Percentiles rank a stretch among this genome's conserved stretches.
phyloP scores from a whole-genome alignment of 805 yeast species.

The Scheffersomyces stipitis region DNA sequence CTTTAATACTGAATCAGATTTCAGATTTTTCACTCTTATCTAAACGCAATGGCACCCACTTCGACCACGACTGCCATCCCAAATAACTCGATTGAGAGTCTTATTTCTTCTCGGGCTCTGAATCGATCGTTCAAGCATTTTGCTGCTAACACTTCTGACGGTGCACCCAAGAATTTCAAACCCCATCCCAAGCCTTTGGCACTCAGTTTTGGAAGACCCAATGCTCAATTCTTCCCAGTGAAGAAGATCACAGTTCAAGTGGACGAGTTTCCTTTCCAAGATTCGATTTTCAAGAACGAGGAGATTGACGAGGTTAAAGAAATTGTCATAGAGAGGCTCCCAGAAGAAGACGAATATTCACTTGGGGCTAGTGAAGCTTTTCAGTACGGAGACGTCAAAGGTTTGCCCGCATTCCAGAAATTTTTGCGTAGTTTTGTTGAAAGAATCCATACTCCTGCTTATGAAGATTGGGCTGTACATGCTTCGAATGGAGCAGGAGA shows the following conservation, averaged over 20 bases:
- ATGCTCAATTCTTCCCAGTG: constrained; percentile 8
- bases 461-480: constrained; percentile 2
- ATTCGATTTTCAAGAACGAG: constrained; percentile 4
- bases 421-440: constrained; percentile 1
- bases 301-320: background rate
- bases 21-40: too few species aligned
- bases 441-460: constrained; percentile 2
- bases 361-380: background rate
- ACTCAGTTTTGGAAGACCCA: constrained; percentile 6
- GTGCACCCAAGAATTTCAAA: constrained; percentile 6
- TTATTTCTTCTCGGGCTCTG: constrained; percentile 4
- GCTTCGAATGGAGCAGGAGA: constrained; percentile 6
- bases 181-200: constrained; percentile 8
- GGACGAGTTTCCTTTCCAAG: constrained; percentile 9
- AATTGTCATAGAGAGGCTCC: background rate
- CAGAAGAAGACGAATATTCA: background rate
- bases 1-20: too few species aligned
- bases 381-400: constrained; percentile 3
- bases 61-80: background rate
- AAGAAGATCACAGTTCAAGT: constrained; percentile 4
- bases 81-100: constrained; percentile 2
- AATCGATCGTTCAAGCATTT: constrained; percentile 6
- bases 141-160: background rate
- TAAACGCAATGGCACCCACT: background rate
- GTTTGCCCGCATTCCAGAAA: constrained; percentile 1